Conservation (phyloP, 164 flowering plant species). For the Berberis vulgaris region DNA sequence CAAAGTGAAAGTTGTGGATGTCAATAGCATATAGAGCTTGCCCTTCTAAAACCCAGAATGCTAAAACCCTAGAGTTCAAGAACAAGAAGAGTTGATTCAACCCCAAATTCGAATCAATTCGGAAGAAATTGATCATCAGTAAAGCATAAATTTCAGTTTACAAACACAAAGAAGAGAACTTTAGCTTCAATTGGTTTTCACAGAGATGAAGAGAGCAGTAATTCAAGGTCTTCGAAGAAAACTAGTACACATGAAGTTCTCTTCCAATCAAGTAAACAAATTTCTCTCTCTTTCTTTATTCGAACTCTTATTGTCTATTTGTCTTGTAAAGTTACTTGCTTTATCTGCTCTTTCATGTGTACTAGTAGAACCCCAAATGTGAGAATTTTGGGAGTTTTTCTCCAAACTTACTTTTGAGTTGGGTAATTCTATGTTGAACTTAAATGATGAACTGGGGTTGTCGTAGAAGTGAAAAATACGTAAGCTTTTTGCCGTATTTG, state of each 20-base stretch:
- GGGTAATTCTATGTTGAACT: too few species aligned
- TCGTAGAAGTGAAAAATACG: too few species aligned
- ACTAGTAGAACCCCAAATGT: too few species aligned
- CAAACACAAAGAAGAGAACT: too few species aligned
- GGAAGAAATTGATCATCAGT: too few species aligned
- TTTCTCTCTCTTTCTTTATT: background rate
- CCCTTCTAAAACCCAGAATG: background rate
- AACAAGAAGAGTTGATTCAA: background rate
- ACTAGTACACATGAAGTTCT: slow-evolving; percentile 13
- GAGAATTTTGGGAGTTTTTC: background rate
- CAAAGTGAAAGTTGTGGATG: background rate
- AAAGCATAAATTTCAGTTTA: too few species aligned
- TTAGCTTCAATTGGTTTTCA: too few species aligned
- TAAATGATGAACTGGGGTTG: too few species aligned
- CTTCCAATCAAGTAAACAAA: slow-evolving; percentile 18
- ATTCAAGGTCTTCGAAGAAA: slow-evolving; percentile 29
- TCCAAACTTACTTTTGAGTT: too few species aligned
- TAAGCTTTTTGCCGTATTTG: too few species aligned
- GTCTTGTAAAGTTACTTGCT: background rate
- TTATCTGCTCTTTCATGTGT: too few species aligned
- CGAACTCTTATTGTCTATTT: background rate
- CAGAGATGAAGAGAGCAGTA: slow-evolving; percentile 1
- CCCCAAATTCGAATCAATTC: background rate
- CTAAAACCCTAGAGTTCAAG: background rate
- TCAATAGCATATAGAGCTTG: background rate